These are phyloP conservation scores for Psilocybe azurescens DNA, from an alignment of 768 basidiomycete genomes.

Conservation along the genomic window DNA sequence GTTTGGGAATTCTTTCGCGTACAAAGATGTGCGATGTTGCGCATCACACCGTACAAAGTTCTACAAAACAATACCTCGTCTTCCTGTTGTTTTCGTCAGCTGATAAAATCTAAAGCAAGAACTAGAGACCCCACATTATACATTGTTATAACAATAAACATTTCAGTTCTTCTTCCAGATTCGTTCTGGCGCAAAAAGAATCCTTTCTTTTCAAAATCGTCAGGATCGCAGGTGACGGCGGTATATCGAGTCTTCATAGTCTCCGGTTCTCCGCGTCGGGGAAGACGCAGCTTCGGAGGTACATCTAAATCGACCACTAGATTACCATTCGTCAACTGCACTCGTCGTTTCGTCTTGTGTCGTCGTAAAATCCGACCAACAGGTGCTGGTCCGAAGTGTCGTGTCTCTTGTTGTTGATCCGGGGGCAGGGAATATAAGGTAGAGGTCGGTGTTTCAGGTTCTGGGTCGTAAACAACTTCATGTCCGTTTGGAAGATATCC, in stretches of 20 bases:
- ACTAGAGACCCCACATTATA: slow-evolving; percentile 68
- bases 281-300: slow-evolving; percentile 83
- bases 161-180: slow-evolving; percentile 79
- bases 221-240: slow-evolving; percentile 92
- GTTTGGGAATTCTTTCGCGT: slow-evolving; percentile 90
- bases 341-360: slow-evolving; percentile 77
- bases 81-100: slow-evolving; percentile 52
- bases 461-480: slow-evolving; percentile 44
- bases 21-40: slow-evolving; percentile 80
- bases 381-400: slow-evolving; percentile 90
- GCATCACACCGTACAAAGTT: slow-evolving; percentile 95
- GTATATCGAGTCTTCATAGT: slow-evolving; percentile 80
- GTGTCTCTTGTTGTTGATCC: slow-evolving; percentile 65
- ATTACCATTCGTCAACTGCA: slow-evolving; percentile 87
- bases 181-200: slow-evolving; percentile 89
- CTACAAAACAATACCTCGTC: slow-evolving; percentile 91
- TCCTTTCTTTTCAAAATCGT: slow-evolving; percentile 84
- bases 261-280: slow-evolving; percentile 72
- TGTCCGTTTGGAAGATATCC: slow-evolving; percentile 34
- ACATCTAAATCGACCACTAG: slow-evolving; percentile 85
- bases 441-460: slow-evolving; percentile 48
- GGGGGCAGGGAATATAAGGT: slow-evolving; percentile 43
- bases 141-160: slow-evolving; percentile 97
- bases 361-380: slow-evolving; percentile 77
- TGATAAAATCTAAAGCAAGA: neutral